phyloP scores from a whole-genome alignment of 805 yeast species.

The Schwanniomyces polymorphus region DNA sequence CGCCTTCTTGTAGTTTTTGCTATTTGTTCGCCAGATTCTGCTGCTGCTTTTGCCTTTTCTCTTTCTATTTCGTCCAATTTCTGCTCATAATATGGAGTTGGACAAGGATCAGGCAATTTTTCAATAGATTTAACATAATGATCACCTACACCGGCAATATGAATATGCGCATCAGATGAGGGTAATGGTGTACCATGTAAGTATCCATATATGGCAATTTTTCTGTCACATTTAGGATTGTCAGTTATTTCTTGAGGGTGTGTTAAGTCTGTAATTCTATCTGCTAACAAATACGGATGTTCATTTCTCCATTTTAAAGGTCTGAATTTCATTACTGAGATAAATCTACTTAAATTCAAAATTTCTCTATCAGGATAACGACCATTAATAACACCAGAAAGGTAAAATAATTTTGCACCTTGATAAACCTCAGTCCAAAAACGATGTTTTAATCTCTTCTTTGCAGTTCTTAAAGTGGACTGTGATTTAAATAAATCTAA shows the following conservation, averaged over 20 bases:
- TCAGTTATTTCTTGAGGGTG: slow-evolving; percentile 82
- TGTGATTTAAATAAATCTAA: slow-evolving; percentile 90
- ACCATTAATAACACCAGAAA: slow-evolving; percentile 95
- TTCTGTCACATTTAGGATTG: slow-evolving; percentile 83
- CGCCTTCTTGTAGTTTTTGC: slow-evolving; percentile 65
- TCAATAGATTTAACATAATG: slow-evolving; percentile 73
- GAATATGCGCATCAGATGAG: slow-evolving; percentile 68
- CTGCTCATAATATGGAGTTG: slow-evolving; percentile 92
- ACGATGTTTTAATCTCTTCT: slow-evolving; percentile 87
- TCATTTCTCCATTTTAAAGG: slow-evolving; percentile 99
- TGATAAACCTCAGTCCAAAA: slow-evolving; percentile 99
- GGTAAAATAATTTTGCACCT: slow-evolving; percentile 93
- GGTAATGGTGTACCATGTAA: slow-evolving; percentile 91
- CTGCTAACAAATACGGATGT: slow-evolving; percentile 91
- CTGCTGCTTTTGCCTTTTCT: slow-evolving; percentile 68
- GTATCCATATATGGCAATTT: slow-evolving; percentile 90
- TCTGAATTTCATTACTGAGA: slow-evolving; percentile 96
- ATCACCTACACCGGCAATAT: slow-evolving; percentile 96
- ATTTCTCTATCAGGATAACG: slow-evolving; percentile 97
- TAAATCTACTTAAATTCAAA: slow-evolving; percentile 84
- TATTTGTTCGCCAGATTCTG: slow-evolving; percentile 54
- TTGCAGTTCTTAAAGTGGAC: slow-evolving; percentile 84
- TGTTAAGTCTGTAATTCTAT: slow-evolving; percentile 89
- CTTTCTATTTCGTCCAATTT: slow-evolving; percentile 78
- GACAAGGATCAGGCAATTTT: slow-evolving; percentile 97